Evolutionary conservation across 495 filamentous ascomycete genomes (phyloP).

Genomic region (Copromyces sp.): DNA sequence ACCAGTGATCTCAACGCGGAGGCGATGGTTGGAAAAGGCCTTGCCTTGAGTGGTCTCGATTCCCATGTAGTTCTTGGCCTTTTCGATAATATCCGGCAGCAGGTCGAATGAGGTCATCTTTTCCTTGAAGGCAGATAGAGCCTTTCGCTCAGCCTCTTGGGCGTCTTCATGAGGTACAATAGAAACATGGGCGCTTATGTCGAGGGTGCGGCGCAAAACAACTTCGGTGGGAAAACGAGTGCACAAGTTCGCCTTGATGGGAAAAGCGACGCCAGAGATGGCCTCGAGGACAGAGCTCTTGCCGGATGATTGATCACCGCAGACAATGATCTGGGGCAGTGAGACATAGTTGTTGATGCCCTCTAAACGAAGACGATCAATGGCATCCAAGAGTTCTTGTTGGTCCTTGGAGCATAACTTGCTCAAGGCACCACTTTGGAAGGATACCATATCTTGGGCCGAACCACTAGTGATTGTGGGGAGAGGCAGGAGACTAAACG

Average conservation of each 20-base stretch:
- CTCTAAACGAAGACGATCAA: constrained; percentile 45
- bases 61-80: constrained; percentile 44
- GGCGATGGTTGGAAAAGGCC: constrained; percentile 52
- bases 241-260: constrained; percentile 49
- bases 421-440: constrained; percentile 12
- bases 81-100: constrained; percentile 33
- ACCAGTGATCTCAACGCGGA: constrained; percentile 59
- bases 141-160: not conserved
- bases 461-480: not conserved
- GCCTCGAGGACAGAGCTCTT: constrained; percentile 68
- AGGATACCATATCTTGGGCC: not conserved
- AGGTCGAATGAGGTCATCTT: constrained; percentile 23
- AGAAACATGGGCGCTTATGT: constrained; percentile 29
- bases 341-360: constrained; percentile 47
- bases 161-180: constrained; percentile 29
- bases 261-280: constrained; percentile 60
- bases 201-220: constrained; percentile 33
- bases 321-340: constrained; percentile 60
- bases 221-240: constrained; percentile 60
- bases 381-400: constrained; percentile 41
- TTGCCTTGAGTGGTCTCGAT: constrained; percentile 26
- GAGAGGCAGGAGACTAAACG: not conserved
- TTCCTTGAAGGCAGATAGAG: constrained; percentile 15
- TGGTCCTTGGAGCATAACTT: constrained; percentile 31
- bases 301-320: constrained; percentile 58